Evolutionary conservation across 345 rosid species (phyloP).

Genomic region (Capsella bursapastoris): DNA sequence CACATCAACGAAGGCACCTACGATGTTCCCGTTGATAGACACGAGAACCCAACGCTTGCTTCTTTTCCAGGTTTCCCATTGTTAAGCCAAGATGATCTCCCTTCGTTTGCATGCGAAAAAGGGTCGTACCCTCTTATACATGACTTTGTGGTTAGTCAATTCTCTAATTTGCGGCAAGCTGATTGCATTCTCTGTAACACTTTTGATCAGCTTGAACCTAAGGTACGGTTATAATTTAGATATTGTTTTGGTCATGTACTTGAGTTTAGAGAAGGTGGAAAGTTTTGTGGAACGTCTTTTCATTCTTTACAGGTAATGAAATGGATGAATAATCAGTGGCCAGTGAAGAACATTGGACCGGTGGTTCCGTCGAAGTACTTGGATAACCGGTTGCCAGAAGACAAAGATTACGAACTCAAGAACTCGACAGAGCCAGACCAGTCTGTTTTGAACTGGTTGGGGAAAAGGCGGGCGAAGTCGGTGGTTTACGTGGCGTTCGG

Average conservation of each 20-base stretch:
- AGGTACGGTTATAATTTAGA: conserved; percentile 43
- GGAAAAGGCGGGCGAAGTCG: conserved; percentile 45
- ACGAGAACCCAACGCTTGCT: conserved; percentile 24
- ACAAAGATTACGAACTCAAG: conserved; percentile 57
- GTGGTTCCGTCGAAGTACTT: conserved; percentile 59
- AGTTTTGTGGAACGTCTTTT: neutral
- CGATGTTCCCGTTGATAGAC: conserved; percentile 43
- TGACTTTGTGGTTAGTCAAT: conserved; percentile 29
- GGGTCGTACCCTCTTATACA: conserved; percentile 33
- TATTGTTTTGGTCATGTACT: neutral
- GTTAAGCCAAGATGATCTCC: conserved; percentile 49
- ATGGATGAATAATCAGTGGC: conserved; percentile 52
- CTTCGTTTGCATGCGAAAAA: conserved; percentile 45
- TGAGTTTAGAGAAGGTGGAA: neutral
- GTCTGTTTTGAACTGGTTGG: conserved; percentile 53
- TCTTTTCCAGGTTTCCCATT: conserved; percentile 46
- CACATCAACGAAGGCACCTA: conserved; percentile 46
- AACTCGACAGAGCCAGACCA: conserved; percentile 48
- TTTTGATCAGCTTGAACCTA: conserved; percentile 53
- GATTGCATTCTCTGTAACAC: conserved; percentile 54
- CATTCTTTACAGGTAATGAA: conserved; percentile 42
- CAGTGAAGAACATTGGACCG: conserved; percentile 58
- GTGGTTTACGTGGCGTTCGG: conserved; percentile 66
- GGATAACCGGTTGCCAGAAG: conserved; percentile 55
- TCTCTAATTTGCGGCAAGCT: conserved; percentile 48